Evolutionary conservation across 208 protist genomes (phyloP), one percentile per base, ranked within the genome.

Genomic region (Naegleria fowleri): DNA sequence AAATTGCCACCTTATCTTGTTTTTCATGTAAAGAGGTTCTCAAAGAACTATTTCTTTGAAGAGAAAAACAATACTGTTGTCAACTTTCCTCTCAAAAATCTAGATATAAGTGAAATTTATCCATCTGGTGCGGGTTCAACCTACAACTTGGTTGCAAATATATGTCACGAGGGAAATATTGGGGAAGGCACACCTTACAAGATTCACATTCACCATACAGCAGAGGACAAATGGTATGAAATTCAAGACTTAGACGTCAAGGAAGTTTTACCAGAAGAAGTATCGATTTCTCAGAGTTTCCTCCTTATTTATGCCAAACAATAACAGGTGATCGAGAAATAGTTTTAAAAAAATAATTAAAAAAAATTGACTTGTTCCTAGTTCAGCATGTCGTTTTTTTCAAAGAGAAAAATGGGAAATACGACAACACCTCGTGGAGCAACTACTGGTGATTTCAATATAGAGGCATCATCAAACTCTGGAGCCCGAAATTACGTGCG

Each of bases 31-130:
- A 95, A 96, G 87, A 92, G 96, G 39, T 97, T 97, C 91, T 93
- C 91, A 6, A 94, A 95, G 75, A 97, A 97, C 90, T 96, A 94
- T 67, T 96, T 94, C 52, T 94, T 95, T 67, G 29, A 94, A 6
- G 95, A 96, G 91, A 95, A 95, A 75, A 96, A 96, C 51, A 91
- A 93, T 5, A 97, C 95, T 5, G 95, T 97, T 75, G 95, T 96
- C 29, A 97, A 95, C 59, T 96, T 96, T 55, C 95, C 95, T 4
- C 41, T 97, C 0, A 92, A 92, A n/a, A 94, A 94, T 75, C 79
- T 90, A 40, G 48, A 79, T 29, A 41, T 67, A 6, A 36, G 5
- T 79, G 33, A 79, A 11, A 36, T 52, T 11, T 58, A 13, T 59
- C 11, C 16, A 0, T 39, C 0, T 40, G 0, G 39, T 0, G 0